Percentiles rank a stretch among this genome's conserved stretches.
Conservation (phyloP, 441 rosid genomes). For the Manihot esculenta region DNA sequence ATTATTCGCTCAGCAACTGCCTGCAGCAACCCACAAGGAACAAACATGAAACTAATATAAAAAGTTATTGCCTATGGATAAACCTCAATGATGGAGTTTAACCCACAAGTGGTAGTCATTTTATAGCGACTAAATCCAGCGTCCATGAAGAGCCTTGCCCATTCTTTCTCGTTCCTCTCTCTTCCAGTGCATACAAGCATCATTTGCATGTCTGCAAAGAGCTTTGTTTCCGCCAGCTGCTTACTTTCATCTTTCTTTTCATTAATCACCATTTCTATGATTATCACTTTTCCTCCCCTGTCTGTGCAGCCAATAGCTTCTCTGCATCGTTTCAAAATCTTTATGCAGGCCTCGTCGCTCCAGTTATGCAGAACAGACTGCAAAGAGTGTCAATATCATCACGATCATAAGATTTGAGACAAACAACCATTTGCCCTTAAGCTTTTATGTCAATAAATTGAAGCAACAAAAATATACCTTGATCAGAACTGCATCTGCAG, state of each 20-base stretch:
- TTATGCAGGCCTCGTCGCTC: slow-evolving; percentile 36
- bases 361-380: slow-evolving; percentile 41
- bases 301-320: slow-evolving; percentile 28
- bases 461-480: slow-evolving; percentile 26
- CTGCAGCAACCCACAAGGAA: not conserved
- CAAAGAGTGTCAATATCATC: slow-evolving; percentile 1
- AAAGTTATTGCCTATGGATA: slow-evolving; percentile 15
- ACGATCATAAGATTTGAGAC: not conserved
- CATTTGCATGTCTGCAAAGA: slow-evolving; percentile 30
- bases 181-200: slow-evolving; percentile 15
- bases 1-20: not conserved
- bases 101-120: slow-evolving; percentile 20
- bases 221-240: slow-evolving; percentile 1
- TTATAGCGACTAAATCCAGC: slow-evolving; percentile 35
- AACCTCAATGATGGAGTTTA: slow-evolving; percentile 26
- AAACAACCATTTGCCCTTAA: not conserved
- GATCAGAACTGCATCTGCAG: slow-evolving; percentile 36
- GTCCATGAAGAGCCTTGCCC: slow-evolving; percentile 30
- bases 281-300: slow-evolving; percentile 34
- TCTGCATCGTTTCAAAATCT: slow-evolving; percentile 39
- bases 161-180: slow-evolving; percentile 32
- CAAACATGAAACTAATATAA: too few relatives aligned
- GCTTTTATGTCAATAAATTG: not conserved
- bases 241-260: not conserved
- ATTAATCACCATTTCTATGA: slow-evolving; percentile 35